Percentiles rank a stretch among this genome's conserved stretches.
Evolutionary conservation across 148 eudicot species (phyloP).

Genomic region (Chenopodium suecicum): DNA sequence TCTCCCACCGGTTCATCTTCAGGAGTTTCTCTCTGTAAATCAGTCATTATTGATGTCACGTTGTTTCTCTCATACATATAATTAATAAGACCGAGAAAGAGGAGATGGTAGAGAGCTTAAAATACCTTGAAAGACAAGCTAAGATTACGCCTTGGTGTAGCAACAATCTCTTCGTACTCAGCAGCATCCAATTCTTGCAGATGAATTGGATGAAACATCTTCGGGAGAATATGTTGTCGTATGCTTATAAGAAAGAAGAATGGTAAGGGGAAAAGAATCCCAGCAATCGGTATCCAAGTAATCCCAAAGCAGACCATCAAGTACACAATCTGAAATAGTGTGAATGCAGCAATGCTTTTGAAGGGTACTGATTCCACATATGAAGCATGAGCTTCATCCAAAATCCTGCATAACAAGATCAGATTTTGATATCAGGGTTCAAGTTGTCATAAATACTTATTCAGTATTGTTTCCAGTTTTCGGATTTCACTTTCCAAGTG

Average conservation of each 20-base stretch:
- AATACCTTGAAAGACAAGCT: constrained; percentile 43
- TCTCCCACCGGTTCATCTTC: constrained; percentile 29
- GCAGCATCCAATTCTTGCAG: constrained; percentile 73
- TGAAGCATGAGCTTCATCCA: constrained; percentile 65
- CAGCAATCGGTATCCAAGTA: constrained; percentile 86
- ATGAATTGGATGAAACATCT: constrained; percentile 49
- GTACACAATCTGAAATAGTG: constrained; percentile 58
- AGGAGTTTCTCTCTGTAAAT: constrained; percentile 34
- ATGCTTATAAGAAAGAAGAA: constrained; percentile 64
- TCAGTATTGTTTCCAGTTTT: not conserved
- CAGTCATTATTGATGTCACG: not conserved
- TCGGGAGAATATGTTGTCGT: constrained; percentile 59
- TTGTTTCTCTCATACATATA: not conserved
- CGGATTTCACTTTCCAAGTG: too few species aligned
- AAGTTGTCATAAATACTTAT: not conserved
- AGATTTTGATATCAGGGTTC: not conserved
- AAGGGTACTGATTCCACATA: constrained; percentile 72
- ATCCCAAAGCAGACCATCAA: constrained; percentile 66
- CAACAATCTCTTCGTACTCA: constrained; percentile 72
- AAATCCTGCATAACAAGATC: constrained; percentile 40
- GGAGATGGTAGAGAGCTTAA: not conserved
- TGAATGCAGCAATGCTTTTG: constrained; percentile 55
- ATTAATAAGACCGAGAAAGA: not conserved
- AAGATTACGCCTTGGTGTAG: constrained; percentile 32
- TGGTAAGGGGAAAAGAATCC: constrained; percentile 73